A percentile compares a stretch with the other conserved stretches of the same genome.
phyloP scores from a whole-genome alignment of 176 grass and related monocot genomes.

The Alloteropsis semialata region DNA sequence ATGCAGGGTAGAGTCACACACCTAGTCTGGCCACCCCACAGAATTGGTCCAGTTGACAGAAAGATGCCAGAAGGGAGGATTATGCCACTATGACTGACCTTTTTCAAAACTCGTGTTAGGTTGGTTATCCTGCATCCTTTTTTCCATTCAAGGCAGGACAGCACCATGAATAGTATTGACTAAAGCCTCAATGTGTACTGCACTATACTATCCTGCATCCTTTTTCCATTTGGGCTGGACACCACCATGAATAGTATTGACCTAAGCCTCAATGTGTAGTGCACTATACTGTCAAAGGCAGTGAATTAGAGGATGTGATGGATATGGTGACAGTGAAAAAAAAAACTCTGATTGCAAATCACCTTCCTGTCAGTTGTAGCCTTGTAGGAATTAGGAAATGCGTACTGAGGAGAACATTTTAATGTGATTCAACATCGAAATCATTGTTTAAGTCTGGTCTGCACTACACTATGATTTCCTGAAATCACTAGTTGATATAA shows the following conservation, averaged over 20 bases:
- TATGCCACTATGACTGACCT: slow-evolving; percentile 27
- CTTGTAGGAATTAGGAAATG: background rate
- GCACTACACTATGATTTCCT: background rate
- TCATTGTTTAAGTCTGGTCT: background rate
- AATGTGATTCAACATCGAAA: background rate
- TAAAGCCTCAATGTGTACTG: background rate
- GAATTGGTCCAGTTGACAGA: slow-evolving; percentile 52
- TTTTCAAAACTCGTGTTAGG: background rate
- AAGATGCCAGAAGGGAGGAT: slow-evolving; percentile 49
- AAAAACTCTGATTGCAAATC: background rate
- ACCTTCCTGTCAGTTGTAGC: background rate
- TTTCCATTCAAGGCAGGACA: background rate
- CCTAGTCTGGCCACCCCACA: slow-evolving; percentile 62
- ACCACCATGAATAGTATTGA: too few relatives aligned
- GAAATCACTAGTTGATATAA: background rate
- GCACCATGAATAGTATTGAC: background rate
- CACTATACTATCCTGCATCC: too few relatives aligned
- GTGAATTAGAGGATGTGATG: background rate
- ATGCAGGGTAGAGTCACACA: slow-evolving; percentile 57
- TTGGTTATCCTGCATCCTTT: background rate
- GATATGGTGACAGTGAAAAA: background rate
- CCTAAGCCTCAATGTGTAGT: background rate
- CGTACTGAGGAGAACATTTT: background rate
- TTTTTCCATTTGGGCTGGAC: too few relatives aligned
- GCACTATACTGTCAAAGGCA: background rate